Percentiles rank a stretch among this genome's conserved stretches.
These are phyloP conservation scores for Chaetomium sp. DNA, from an alignment of 2,329 filamentous ascomycete species.

Conservation along the genomic window DNA sequence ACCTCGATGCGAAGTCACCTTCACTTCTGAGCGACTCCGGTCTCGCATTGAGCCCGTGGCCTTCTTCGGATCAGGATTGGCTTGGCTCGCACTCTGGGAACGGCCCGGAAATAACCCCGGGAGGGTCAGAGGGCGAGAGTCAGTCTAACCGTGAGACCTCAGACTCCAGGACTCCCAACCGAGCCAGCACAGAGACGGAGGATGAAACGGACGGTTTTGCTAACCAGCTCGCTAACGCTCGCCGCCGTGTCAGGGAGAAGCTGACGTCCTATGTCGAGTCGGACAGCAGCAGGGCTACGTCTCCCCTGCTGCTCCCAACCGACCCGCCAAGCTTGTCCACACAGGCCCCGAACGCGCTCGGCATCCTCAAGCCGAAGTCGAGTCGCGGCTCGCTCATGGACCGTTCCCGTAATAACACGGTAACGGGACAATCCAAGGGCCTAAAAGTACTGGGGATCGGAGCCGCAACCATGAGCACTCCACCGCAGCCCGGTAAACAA, in stretches of 20 bases:
- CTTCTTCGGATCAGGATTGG: slow-evolving; percentile 41
- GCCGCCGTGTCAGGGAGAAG: slow-evolving; percentile 71
- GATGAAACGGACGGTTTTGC: slow-evolving; percentile 71
- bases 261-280: slow-evolving; percentile 69
- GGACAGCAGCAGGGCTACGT: slow-evolving; percentile 53
- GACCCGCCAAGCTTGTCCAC: slow-evolving; percentile 40
- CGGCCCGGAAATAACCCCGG: slow-evolving; percentile 19
- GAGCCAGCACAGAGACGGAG: slow-evolving; percentile 41
- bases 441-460: slow-evolving; percentile 65
- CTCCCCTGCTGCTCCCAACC: slow-evolving; percentile 43
- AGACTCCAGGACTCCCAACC: slow-evolving; percentile 17
- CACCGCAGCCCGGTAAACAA: slow-evolving; percentile 45
- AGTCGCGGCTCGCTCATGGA: slow-evolving; percentile 67
- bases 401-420: slow-evolving; percentile 42
- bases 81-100: slow-evolving; percentile 27
- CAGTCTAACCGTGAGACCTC: slow-evolving; percentile 18
- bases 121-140: slow-evolving; percentile 3
- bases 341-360: slow-evolving; percentile 40
- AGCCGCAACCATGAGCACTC: slow-evolving; percentile 44
- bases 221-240: slow-evolving; percentile 69
- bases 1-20: slow-evolving; percentile 40
- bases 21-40: slow-evolving; percentile 40
- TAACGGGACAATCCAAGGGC: slow-evolving; percentile 53
- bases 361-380: slow-evolving; percentile 65
- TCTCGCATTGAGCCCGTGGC: slow-evolving; percentile 50